Evolutionary conservation across 2,329 filamentous ascomycete genomes (phyloP).

Genomic region (Falciphora oryzae): DNA sequence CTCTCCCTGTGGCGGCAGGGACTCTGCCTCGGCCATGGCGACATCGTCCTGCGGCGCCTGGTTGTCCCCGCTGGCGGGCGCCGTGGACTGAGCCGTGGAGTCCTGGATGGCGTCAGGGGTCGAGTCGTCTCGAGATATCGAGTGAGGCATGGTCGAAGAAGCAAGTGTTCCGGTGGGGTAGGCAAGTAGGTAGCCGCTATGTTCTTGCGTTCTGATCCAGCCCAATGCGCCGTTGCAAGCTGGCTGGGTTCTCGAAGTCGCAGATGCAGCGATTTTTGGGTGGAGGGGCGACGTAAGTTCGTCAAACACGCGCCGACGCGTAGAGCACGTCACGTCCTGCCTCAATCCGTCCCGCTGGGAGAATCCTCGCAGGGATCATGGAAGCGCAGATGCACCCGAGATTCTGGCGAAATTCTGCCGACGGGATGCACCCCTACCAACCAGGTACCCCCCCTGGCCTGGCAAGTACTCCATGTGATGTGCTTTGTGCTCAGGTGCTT

Average conservation of each 20-base stretch:
- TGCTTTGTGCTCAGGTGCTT: not conserved
- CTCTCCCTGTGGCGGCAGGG: slow-evolving; percentile 11
- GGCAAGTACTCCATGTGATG: too few relatives aligned
- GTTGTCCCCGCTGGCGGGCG: slow-evolving; percentile 21
- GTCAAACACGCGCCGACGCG: slow-evolving; percentile 15
- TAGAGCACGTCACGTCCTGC: slow-evolving; percentile 7
- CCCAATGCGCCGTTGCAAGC: not conserved
- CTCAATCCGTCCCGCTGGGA: too few relatives aligned
- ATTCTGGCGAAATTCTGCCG: slow-evolving; percentile 7
- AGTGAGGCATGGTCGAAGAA: slow-evolving; percentile 38
- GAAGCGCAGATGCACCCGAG: not conserved
- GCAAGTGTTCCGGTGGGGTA: not conserved
- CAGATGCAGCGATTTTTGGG: not conserved
- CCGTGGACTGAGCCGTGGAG: slow-evolving; percentile 21
- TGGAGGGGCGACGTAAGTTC: not conserved
- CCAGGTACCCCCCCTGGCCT: too few relatives aligned
- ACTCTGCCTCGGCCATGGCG: slow-evolving; percentile 33
- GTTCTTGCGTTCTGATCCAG: not conserved
- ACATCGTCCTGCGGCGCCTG: slow-evolving; percentile 31
- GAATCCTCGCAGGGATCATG: not conserved
- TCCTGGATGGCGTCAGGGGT: slow-evolving; percentile 14
- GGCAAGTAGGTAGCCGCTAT: not conserved
- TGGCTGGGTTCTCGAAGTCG: not conserved
- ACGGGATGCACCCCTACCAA: not conserved
- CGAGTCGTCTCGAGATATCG: slow-evolving; percentile 27